Base-by-base conservation (phyloP, 176 grass and related monocot genomes). In the Oryza officinalis region DNA sequence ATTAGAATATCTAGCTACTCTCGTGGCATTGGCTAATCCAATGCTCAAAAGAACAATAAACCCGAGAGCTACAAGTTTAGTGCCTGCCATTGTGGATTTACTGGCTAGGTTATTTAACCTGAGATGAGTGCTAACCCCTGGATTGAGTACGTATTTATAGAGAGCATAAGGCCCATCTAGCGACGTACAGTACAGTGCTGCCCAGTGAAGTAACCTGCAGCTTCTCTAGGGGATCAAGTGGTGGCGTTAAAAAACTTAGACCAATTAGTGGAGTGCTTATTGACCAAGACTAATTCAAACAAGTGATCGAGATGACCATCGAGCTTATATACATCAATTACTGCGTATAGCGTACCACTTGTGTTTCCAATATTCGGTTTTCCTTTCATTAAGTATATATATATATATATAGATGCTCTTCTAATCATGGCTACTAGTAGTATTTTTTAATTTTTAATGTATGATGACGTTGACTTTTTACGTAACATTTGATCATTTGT, bases 11-110 rank as follows among this genome's bases (percentile, higher is more conserved):
- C 33, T 77, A 52, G 63, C 28, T 33, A 83, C 81, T 13, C 81
- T 75, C 5, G 2, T 41, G 11, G 60, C 71, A 75, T 64, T 83
- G 20, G 27, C 20, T 74, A 83, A 37, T 10, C 81, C 81, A 33
- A 83, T 66, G 60, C 81, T 82, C 15, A 82, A n/a, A 23, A 63
- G 25, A 3, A 45, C 67, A 44, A 82, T 30, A 27, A 81, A 81
- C 1, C 68, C 52, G 30, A 82, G 52, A 20, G 80, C 10, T 14
- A 4, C 68, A 23, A 73, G 26, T 30, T 35, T 85, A 20, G 17
- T 69, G 33, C 33, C 41, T 13, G 47, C 71, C 85, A 87, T 87
- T 61, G 1, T 64, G 76, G 47, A 31, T 43, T 71, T 49, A 31
- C 52, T 52, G 7, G 32, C 14, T 0, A 28, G 27, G 8, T 54